Conservation (phyloP, 2,329 filamentous ascomycete species). For the Fusarium sp. region DNA sequence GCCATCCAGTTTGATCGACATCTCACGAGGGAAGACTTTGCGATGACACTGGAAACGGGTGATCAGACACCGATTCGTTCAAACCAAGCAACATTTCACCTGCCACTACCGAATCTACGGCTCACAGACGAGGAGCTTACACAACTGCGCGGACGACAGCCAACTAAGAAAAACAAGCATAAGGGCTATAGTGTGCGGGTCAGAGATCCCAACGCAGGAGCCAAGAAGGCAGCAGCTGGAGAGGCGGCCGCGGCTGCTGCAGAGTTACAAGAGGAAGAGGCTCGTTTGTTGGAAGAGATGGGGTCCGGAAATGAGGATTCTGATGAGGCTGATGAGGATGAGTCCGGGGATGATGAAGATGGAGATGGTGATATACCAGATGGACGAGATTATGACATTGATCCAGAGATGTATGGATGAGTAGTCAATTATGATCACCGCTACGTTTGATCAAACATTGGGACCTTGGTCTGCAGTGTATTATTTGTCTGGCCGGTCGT, state of each 20-base stretch:
- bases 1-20: constrained; percentile 70
- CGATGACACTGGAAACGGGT: constrained; percentile 51
- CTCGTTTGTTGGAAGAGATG: constrained; percentile 41
- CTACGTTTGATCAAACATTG: not conserved
- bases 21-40: constrained; percentile 57
- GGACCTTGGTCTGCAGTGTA: not conserved
- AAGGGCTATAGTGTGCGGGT: constrained; percentile 53
- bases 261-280: constrained; percentile 45
- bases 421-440: not conserved
- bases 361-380: constrained; percentile 34
- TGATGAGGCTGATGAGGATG: constrained; percentile 49
- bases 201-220: constrained; percentile 39
- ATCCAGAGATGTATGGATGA: constrained; percentile 6
- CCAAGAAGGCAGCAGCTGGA: constrained; percentile 34
- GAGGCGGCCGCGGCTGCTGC: constrained; percentile 27
- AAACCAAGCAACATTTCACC: constrained; percentile 49
- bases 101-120: constrained; percentile 52
- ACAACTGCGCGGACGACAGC: constrained; percentile 51
- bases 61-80: constrained; percentile 52
- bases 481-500: too few species aligned
- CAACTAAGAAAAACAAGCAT: constrained; percentile 53
- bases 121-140: constrained; percentile 54
- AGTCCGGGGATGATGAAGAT: constrained; percentile 46
- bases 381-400: not conserved
- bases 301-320: constrained; percentile 47